Evolutionary conservation across 805 yeast genomes (phyloP).

Genomic region (Yarrowia porcina): DNA sequence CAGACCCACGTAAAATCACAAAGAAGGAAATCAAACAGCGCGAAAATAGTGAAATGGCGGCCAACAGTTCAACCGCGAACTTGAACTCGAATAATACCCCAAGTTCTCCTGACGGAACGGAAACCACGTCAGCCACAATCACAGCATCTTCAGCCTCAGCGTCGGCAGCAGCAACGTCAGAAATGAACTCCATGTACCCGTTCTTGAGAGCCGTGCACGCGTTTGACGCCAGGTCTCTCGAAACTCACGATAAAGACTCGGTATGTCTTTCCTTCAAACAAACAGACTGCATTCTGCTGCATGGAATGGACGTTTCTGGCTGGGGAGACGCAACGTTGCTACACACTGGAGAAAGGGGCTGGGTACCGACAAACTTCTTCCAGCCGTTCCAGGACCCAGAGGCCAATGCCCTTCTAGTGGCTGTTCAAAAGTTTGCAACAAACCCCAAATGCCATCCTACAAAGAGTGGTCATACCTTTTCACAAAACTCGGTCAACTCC

Average conservation of each 20-base stretch:
- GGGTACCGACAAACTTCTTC: conserved; percentile 45
- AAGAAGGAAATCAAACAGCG: conserved; percentile 11
- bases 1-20: conserved; percentile 22
- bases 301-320: conserved; percentile 43
- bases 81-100: not conserved
- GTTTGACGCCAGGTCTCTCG: conserved; percentile 14
- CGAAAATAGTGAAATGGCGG: not conserved
- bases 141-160: not conserved
- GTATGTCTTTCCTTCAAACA: conserved; percentile 36
- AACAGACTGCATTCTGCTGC: conserved; percentile 40
- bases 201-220: conserved; percentile 12
- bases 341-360: conserved; percentile 41
- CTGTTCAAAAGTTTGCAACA: conserved; percentile 38
- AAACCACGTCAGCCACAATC: not conserved
- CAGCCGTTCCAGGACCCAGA: conserved; percentile 39
- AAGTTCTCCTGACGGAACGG: not conserved
- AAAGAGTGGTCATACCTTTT: conserved; percentile 33
- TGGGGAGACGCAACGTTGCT: conserved; percentile 46
- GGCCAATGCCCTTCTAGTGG: conserved; percentile 40
- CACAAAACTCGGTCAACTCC: conserved; percentile 40
- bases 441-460: conserved; percentile 36
- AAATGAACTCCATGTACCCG: conserved; percentile 23
- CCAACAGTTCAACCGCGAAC: no score
- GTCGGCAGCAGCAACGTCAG: not conserved
- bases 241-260: conserved; percentile 18